These are phyloP conservation scores for Lentinus brumalis DNA, from an alignment of 768 basidiomycete genomes.

Conservation along the genomic window DNA sequence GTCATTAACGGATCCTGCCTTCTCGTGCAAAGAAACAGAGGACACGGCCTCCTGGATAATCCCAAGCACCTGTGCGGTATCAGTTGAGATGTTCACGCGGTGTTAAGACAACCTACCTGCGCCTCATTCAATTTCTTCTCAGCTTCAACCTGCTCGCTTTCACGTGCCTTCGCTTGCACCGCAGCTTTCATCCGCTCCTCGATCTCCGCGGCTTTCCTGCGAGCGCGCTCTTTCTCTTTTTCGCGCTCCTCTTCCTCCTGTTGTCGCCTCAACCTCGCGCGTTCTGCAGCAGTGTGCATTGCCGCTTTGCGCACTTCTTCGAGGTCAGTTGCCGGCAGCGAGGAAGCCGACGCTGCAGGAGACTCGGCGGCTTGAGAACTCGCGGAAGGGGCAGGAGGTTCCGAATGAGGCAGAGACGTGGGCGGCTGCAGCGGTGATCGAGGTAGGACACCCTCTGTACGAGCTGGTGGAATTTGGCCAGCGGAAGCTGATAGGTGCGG, in stretches of 20 bases:
- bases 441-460: slow-evolving; percentile 31
- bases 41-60: slow-evolving; percentile 52
- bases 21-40: slow-evolving; percentile 11
- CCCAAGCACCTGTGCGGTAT: slow-evolving; percentile 41
- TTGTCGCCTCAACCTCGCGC: slow-evolving; percentile 77
- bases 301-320: slow-evolving; percentile 71
- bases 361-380: slow-evolving; percentile 18
- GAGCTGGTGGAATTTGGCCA: background rate
- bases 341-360: slow-evolving; percentile 22
- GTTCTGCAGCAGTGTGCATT: slow-evolving; percentile 85
- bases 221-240: slow-evolving; percentile 77
- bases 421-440: slow-evolving; percentile 4
- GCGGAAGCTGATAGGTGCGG: slow-evolving; percentile 48
- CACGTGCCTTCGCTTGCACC: slow-evolving; percentile 21
- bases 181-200: slow-evolving; percentile 63
- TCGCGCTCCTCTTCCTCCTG: slow-evolving; percentile 84
- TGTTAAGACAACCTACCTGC: slow-evolving; percentile 17
- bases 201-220: slow-evolving; percentile 75
- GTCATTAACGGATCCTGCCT: background rate
- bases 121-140: slow-evolving; percentile 20
- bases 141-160: slow-evolving; percentile 11
- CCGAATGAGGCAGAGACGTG: slow-evolving; percentile 3
- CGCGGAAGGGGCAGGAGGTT: slow-evolving; percentile 19
- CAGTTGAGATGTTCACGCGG: slow-evolving; percentile 1
- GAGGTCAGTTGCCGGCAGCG: slow-evolving; percentile 35